Base-by-base conservation (phyloP, 2,329 filamentous ascomycete species). In the Ophiostoma triangulosporum region DNA sequence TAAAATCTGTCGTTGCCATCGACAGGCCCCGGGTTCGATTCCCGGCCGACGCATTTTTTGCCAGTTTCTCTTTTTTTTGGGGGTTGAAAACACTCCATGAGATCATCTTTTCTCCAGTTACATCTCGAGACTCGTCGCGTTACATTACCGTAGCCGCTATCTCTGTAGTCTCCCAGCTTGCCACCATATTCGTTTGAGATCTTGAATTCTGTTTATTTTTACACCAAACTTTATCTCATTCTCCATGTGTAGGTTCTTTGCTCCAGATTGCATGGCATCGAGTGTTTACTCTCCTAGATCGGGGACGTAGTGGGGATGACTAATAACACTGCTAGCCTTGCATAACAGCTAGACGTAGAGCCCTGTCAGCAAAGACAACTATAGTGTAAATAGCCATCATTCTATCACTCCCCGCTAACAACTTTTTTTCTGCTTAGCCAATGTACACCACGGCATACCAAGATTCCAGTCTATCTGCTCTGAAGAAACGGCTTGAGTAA, bases 391-490 rank as follows among this genome's bases (percentile, higher is more conserved):
- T 46, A 46, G 43, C 9, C n/a, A 4, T 6, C 31, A 1, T n/a
- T 26, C 32, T 24, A 48, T 12, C 32, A 46, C 43, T 35, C 27
- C 52, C 52, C 53, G 32, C 53, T 54, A 40, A 40, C 43, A 51
- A 29, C 38, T 45, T 51, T 54, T 53, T 54, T 51, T 24, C 15
- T 36, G 17, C 35, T 14, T 45, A 54, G 40, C 46, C 46, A 45
- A 32, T 48, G 29, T 6, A 32, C 22, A 51, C 48, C 48, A 29
- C 40, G 38, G 26, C 48, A 46, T 15, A 31, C 14, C 24, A 29
- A 36, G 8, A 45, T 11, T 36, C 8, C 24, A 14, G 7, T 31
- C 15, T 8, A 31, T 24, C n/a, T n/a, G n/a, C n/a, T n/a, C n/a
- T n/a, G n/a, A n/a, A n/a, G n/a, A n/a, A n/a, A n/a, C n/a, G n/a